Conservation (phyloP, 1,284 basidiomycete species). For the Fomes fomentarius region DNA sequence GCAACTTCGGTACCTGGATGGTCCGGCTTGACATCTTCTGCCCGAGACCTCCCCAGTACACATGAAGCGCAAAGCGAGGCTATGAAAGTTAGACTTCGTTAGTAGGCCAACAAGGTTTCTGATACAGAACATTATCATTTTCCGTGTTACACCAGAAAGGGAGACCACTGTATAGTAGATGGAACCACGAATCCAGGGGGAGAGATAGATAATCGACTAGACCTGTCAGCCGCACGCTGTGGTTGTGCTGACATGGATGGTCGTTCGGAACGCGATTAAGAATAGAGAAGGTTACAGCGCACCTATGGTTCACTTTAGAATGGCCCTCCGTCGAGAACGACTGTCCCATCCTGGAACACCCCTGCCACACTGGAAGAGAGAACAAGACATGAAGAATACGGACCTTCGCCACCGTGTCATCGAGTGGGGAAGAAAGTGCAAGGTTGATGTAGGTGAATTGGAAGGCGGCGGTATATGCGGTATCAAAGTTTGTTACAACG, state of each 20-base stretch:
- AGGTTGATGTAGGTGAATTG: slow-evolving; percentile 99
- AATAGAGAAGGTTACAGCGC: slow-evolving; percentile 19
- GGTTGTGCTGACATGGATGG: slow-evolving; percentile 54
- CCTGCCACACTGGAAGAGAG: background rate
- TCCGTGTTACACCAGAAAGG: background rate
- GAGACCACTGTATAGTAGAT: background rate
- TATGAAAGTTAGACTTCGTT: no score
- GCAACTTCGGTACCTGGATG: no score
- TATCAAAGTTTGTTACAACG: background rate
- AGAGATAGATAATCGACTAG: background rate
- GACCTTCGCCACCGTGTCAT: slow-evolving; percentile 90
- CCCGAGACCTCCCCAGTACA: no score
- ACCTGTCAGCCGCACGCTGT: slow-evolving; percentile 67
- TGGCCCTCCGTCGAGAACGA: slow-evolving; percentile 93
- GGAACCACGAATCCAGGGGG: background rate
- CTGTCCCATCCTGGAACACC: slow-evolving; percentile 39
- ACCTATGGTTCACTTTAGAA: slow-evolving; percentile 97
- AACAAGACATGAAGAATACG: slow-evolving; percentile 13
- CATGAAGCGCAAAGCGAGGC: no score
- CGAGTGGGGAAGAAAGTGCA: slow-evolving; percentile 94
- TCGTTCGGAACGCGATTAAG: background rate
- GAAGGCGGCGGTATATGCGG: background rate
- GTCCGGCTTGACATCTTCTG: no score
- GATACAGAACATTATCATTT: background rate
- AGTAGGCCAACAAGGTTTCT: no score